Evolutionary conservation across 2,329 filamentous ascomycete genomes (phyloP), one percentile per base, ranked within the genome.

Genomic region (Didymella exigua): DNA sequence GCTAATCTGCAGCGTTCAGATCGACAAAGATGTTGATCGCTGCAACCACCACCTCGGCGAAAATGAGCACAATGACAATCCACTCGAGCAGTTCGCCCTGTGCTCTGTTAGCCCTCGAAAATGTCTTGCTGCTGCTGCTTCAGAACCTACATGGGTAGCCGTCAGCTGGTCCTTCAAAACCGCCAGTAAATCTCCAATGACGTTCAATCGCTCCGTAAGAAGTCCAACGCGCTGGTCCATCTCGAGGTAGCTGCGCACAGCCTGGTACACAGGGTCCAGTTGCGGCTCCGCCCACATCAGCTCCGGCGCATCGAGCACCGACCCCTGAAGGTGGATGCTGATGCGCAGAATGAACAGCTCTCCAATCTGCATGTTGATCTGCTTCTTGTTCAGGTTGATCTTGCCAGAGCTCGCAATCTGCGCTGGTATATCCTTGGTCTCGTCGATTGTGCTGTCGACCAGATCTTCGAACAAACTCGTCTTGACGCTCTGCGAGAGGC

Each of bases 281-380:
- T 97, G 93, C 8, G 95, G 95, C 77, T 99, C 95, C 27, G 93
- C 90, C 95, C 95, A 99, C 83, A 99, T 98, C 36, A 99, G 83
- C 77, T 99, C 95, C 0, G 95, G 95, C 9, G 93, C 96, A 75
- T 99, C 95, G 33, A 99, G 87, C 5, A 99, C 93, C 26, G 91
- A 96, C 29, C 95, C 95, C 75, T 98, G 96, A 45, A 99, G 84
- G 77, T 99, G 96, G 70, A 99, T 98, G 75, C 95, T 97, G 79
- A 99, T 98, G 56, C 95, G 87, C 27, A 99, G 81, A 71, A 99
- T 98, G 76, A 99, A 99, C 49, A 99, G 85, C 78, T 99, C 93
- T 73, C 95, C 95, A 58, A 99, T 97, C 77, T 98, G 93, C 93
- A 98, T 98, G 81, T 98, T 98, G 81, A 99, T 97, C 74, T 98